phyloP scores from a whole-genome alignment of 2,329 filamentous ascomycete species.

The Ceratocystis destructans region DNA sequence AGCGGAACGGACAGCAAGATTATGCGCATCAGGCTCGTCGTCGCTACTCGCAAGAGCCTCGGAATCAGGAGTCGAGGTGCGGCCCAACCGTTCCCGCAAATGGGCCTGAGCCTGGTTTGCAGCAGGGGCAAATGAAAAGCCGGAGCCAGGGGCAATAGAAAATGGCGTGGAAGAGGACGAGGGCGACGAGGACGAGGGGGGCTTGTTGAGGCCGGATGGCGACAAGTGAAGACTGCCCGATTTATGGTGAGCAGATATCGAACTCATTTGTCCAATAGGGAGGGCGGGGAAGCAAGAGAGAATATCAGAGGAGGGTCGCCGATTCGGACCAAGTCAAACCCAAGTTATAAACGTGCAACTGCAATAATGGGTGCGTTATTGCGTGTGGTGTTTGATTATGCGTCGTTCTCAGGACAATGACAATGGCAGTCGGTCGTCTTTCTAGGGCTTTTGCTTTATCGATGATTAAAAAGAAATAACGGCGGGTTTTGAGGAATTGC shows the following conservation, averaged over 20 bases:
- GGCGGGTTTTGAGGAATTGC: neutral
- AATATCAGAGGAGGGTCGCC: neutral
- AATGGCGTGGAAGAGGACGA: neutral
- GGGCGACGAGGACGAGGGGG: slow-evolving; percentile 7
- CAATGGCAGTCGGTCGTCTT: neutral
- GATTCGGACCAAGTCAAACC: too few species aligned
- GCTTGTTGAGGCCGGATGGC: slow-evolving; percentile 8
- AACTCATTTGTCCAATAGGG: slow-evolving; percentile 16
- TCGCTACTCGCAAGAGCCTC: slow-evolving; percentile 89
- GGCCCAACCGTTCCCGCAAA: slow-evolving; percentile 55
- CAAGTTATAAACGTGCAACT: neutral
- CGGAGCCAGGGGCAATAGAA: slow-evolving; percentile 8
- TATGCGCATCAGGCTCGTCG: slow-evolving; percentile 61
- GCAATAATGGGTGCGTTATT: neutral
- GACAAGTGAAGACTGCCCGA: slow-evolving; percentile 12
- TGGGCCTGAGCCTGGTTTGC: slow-evolving; percentile 44
- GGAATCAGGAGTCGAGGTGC: slow-evolving; percentile 83
- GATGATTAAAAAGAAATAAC: slow-evolving; percentile 3
- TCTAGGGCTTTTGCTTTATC: neutral
- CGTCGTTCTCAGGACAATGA: neutral
- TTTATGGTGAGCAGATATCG: slow-evolving; percentile 9
- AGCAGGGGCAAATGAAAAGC: slow-evolving; percentile 23
- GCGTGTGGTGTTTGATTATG: neutral
- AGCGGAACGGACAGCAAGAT: neutral
- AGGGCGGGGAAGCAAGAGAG: neutral